Conservation (phyloP, 768 basidiomycete genomes). For the Tubosaeta sp. region DNA sequence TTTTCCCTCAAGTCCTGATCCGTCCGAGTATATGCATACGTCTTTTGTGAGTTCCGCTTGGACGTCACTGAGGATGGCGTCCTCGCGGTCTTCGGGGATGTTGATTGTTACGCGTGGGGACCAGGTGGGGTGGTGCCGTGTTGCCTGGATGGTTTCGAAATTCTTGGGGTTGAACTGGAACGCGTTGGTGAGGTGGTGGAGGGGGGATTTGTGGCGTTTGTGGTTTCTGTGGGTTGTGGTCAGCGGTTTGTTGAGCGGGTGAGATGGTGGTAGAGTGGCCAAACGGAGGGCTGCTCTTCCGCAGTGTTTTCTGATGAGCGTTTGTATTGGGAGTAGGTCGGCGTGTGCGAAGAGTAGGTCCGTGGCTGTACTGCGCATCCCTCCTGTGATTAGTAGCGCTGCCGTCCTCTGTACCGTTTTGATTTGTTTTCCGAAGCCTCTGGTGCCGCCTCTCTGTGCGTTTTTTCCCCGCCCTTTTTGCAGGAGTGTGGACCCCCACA, state of each 20-base stretch:
- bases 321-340: slow-evolving; percentile 4
- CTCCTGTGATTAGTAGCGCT: slow-evolving; percentile 15
- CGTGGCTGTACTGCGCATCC: slow-evolving; percentile 17
- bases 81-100: too few species aligned
- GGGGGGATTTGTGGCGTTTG: too few species aligned
- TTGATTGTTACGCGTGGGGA: too few species aligned
- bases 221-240: too few species aligned
- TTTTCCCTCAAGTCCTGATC: too few species aligned
- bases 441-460: slow-evolving; percentile 7
- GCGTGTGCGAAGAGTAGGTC: slow-evolving; percentile 20
- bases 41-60: too few species aligned
- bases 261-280: neutral
- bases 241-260: neutral
- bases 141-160: too few species aligned
- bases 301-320: neutral
- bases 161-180: too few species aligned
- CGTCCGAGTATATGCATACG: too few species aligned
- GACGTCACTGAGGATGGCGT: too few species aligned
- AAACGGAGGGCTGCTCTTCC: neutral
- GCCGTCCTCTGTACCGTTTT: slow-evolving; percentile 20
- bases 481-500: neutral
- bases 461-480: neutral
- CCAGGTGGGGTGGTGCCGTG: too few species aligned
- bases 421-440: slow-evolving; percentile 3
- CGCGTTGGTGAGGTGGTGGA: too few species aligned